These are phyloP conservation scores for Lasiosphaeris hirsuta DNA, from an alignment of 495 filamentous ascomycete genomes.

Conservation along the genomic window DNA sequence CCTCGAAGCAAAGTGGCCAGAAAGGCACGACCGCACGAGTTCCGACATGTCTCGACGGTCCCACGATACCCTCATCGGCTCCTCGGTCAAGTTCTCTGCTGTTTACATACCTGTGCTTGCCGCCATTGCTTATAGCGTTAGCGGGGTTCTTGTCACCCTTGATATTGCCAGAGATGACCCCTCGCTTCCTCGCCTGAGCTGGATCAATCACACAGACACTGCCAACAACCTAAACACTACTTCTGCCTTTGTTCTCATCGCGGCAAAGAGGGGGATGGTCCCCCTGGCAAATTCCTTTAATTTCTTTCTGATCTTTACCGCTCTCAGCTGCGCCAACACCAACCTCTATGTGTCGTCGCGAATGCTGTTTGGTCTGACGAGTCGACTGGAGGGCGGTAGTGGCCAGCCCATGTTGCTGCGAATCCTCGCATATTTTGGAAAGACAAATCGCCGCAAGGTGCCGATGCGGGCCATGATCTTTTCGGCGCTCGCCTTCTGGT, in stretches of 20 bases:
- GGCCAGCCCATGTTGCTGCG: slow-evolving; percentile 25
- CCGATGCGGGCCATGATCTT: slow-evolving; percentile 40
- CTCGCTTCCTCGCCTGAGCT: slow-evolving; percentile 18
- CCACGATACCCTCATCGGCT: slow-evolving; percentile 24
- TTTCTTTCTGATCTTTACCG: slow-evolving; percentile 23
- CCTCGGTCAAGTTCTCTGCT: slow-evolving; percentile 25
- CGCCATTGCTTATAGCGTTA: slow-evolving; percentile 28
- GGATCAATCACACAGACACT: slow-evolving; percentile 7
- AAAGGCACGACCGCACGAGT: slow-evolving; percentile 27
- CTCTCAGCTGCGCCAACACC: slow-evolving; percentile 33
- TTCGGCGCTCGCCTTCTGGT: slow-evolving; percentile 27
- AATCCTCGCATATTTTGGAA: slow-evolving; percentile 29
- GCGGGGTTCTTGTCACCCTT: slow-evolving; percentile 17
- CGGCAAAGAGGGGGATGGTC: slow-evolving; percentile 16
- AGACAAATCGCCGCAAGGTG: slow-evolving; percentile 39
- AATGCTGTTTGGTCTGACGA: slow-evolving; percentile 40
- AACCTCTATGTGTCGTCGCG: slow-evolving; percentile 43
- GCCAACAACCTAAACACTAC: slow-evolving; percentile 1
- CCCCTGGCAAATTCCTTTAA: slow-evolving; percentile 19
- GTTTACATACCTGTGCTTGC: slow-evolving; percentile 33
- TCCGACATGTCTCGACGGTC: slow-evolving; percentile 26
- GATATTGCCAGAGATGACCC: slow-evolving; percentile 13
- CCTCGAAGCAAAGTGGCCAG: slow-evolving; percentile 34
- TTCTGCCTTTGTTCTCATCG: slow-evolving; percentile 42
- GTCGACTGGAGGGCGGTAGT: slow-evolving; percentile 26